Evolutionary conservation across 2,329 filamentous ascomycete genomes (phyloP), one percentile per base, ranked within the genome.

Genomic region (Calonectria ilicicola): DNA sequence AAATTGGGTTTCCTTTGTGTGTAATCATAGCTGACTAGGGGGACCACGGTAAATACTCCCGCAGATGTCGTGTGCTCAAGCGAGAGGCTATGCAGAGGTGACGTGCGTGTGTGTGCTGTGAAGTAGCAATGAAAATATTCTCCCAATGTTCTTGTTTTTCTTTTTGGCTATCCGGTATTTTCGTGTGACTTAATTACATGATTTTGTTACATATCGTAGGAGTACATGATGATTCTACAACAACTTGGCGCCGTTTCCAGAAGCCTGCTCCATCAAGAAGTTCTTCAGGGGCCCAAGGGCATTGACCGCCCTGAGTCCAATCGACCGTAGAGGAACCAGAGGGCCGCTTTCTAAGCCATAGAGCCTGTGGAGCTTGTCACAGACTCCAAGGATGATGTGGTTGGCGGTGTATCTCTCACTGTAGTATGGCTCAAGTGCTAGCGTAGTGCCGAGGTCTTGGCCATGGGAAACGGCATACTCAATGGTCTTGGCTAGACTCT

Each of bases 351-450:
- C 92, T 0, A 95, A 91, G n/a, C 93, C 93, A 84, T 98, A 98
- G 51, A 98, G 85, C 86, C 96, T 98, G 84, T 98, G 95, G 77
- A 98, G 86, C 85, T 98, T 96, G 85, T 98, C 96, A 76, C 92
- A 94, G 56, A 93, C 93, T 69, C 91, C 96, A 67, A 96, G 87
- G 83, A 97, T 89, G 72, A 93, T 89, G 75, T 93, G 94, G 83
- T 98, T 98, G 47, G 92, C 90, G 2, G 92, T 90, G 83, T 97
- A 99, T 46, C 96, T 90, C 80, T 97, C 95, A 1, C 90, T 88
- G 75, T 92, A 92, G 85, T 98, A 99, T 19, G 90, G 84, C 82
- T 98, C 96, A 29, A 99, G 87, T 5, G 93, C 92, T 83, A 97
- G 89, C 42, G 90, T 86, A 21, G 92, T 91, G 27, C 97, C 97